A percentile compares a stretch with the other conserved stretches of the same genome.
phyloP scores from a whole-genome alignment of 179 eudicot species.

The Gypsophila paniculata region DNA sequence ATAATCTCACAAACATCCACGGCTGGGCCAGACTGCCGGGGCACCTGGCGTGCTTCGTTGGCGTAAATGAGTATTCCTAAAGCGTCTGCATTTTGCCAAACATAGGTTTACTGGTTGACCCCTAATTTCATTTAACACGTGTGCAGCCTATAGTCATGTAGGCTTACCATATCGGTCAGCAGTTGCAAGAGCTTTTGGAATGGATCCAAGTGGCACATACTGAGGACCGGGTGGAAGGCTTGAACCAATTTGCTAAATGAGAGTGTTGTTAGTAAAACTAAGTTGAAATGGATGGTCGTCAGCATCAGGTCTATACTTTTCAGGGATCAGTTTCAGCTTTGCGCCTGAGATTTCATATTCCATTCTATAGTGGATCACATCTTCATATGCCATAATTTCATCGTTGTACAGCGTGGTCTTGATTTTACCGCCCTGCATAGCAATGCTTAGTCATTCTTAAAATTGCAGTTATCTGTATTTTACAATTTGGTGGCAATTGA shows the following conservation, averaged over 20 bases:
- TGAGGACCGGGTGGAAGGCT: background rate
- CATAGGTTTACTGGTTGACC: no score
- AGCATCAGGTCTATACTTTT: background rate
- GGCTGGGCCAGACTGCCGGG: background rate
- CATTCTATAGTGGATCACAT: background rate
- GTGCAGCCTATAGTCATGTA: no score
- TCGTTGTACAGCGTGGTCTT: background rate
- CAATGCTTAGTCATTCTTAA: no score
- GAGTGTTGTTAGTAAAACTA: background rate
- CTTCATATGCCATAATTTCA: background rate
- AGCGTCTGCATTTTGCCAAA: background rate
- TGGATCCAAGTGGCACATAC: background rate
- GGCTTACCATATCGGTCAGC: background rate
- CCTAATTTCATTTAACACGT: no score
- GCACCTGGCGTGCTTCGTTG: background rate
- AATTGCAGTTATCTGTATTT: no score
- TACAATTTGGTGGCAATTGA: no score
- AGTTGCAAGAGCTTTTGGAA: background rate
- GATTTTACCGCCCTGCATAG: background rate
- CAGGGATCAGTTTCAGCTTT: background rate
- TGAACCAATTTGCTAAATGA: background rate
- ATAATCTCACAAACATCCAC: background rate
- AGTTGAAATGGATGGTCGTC: background rate
- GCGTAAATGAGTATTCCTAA: background rate
- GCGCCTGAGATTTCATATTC: background rate